Conservation (phyloP, 2,329 filamentous ascomycete species). For the Aureobasidium subglaciale region DNA sequence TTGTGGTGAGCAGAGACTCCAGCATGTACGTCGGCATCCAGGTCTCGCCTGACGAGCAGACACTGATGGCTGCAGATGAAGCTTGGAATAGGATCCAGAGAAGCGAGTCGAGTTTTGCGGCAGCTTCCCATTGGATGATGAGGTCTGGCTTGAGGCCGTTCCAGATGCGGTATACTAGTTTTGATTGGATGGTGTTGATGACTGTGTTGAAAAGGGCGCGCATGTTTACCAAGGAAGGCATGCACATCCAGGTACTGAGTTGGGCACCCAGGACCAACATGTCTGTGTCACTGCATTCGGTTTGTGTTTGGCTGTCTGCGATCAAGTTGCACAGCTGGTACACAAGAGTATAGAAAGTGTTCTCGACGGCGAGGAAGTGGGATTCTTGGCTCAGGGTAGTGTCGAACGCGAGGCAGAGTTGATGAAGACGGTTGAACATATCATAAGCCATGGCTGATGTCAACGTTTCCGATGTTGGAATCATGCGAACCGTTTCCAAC, state of each 20-base stretch:
- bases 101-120: conserved; percentile 2
- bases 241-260: conserved; percentile 10
- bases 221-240: conserved; percentile 9
- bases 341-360: background rate
- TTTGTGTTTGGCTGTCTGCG: background rate
- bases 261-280: conserved; percentile 10
- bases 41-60: background rate
- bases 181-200: conserved; percentile 11
- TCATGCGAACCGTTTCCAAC: conserved; percentile 4
- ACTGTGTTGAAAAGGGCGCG: conserved; percentile 13
- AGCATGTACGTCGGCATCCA: conserved; percentile 12
- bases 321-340: conserved; percentile 5
- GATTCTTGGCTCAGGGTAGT: background rate
- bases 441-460: conserved; percentile 3
- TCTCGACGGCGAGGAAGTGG: conserved; percentile 8
- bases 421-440: conserved; percentile 6
- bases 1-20: conserved; percentile 5
- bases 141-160: conserved; percentile 12
- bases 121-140: background rate
- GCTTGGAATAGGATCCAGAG: conserved; percentile 9
- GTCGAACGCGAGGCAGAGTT: background rate
- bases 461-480: background rate
- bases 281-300: background rate
- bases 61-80: conserved; percentile 7
- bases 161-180: conserved; percentile 10